Conservation (phyloP, 2,329 filamentous ascomycete species). For the Paecilomyces niveus region DNA sequence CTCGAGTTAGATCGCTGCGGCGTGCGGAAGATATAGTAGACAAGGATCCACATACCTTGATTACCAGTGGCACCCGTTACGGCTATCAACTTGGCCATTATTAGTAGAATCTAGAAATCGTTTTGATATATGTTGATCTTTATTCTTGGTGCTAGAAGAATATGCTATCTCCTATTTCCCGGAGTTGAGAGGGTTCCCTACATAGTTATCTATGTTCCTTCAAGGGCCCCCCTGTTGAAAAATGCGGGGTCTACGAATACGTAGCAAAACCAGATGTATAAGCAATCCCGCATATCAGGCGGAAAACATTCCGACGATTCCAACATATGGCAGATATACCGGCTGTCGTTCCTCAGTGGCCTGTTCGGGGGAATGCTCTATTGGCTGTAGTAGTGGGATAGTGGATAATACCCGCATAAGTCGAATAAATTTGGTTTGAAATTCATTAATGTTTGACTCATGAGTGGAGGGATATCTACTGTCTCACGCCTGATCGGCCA, state of each 20-base stretch:
- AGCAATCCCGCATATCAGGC: neutral
- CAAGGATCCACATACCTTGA: neutral
- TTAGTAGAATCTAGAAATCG: neutral
- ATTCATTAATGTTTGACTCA: neutral
- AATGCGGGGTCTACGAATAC: neutral
- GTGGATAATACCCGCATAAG: neutral
- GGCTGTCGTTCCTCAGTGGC: neutral
- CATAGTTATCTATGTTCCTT: neutral
- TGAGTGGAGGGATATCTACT: neutral
- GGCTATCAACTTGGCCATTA: neutral
- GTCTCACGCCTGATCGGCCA: neutral
- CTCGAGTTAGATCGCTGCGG: neutral
- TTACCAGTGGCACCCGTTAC: neutral
- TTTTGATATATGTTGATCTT: neutral
- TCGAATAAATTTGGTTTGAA: neutral
- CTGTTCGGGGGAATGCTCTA: neutral
- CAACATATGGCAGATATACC: neutral
- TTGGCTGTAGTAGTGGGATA: neutral
- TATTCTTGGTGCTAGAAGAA: neutral
- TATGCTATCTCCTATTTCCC: neutral
- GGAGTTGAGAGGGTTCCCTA: neutral
- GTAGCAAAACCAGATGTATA: neutral
- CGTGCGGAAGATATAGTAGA: neutral
- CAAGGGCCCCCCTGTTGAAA: neutral
- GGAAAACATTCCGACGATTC: neutral